Conservation (phyloP, 2,329 filamentous ascomycete genomes). For the Fusarium nematophilum region DNA sequence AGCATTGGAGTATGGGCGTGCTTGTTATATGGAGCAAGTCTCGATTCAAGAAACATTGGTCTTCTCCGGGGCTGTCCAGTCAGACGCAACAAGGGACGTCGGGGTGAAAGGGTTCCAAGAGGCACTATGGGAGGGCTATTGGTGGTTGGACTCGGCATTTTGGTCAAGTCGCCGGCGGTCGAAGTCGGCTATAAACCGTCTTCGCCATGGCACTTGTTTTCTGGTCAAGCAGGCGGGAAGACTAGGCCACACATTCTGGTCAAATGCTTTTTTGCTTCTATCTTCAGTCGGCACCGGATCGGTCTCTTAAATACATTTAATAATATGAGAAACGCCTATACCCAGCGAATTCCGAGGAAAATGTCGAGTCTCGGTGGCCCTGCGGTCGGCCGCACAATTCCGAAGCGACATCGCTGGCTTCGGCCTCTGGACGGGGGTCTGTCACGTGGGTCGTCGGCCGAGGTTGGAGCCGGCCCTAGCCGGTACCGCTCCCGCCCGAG, state of each 20-base stretch:
- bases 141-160: constrained; percentile 33
- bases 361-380: background rate
- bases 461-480: constrained; percentile 59
- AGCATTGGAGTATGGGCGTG: constrained; percentile 46
- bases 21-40: constrained; percentile 34
- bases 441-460: constrained; percentile 54
- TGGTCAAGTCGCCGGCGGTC: constrained; percentile 22
- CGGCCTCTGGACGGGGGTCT: constrained; percentile 12
- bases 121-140: constrained; percentile 17
- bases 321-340: background rate
- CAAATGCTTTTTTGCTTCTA: background rate
- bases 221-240: background rate
- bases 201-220: background rate
- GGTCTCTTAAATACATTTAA: background rate
- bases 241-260: too few species aligned
- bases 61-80: constrained; percentile 16
- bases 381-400: constrained; percentile 2
- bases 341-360: background rate
- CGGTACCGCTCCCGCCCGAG: constrained; percentile 46
- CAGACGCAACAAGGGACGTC: constrained; percentile 19
- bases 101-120: background rate
- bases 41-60: constrained; percentile 18
- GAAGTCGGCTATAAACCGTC: constrained; percentile 6
- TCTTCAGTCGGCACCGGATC: background rate
- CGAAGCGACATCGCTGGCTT: constrained; percentile 36